phyloP scores from a whole-genome alignment of 2,329 filamentous ascomycete species.

The Didymellaceae sp. region DNA sequence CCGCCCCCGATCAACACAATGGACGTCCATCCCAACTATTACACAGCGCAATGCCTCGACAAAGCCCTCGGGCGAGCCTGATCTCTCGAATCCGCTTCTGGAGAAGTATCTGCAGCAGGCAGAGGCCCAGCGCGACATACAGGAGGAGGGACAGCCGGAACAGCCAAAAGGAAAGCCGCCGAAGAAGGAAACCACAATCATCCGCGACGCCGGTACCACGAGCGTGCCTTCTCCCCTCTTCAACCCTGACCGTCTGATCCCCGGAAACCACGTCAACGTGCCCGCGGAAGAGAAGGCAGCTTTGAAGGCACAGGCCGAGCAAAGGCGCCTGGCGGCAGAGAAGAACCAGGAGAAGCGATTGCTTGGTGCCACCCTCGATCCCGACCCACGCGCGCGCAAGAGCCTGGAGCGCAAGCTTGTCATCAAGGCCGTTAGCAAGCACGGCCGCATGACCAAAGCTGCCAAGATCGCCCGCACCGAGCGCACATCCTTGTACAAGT shows the following conservation, averaged over 20 bases:
- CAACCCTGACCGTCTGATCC: slow-evolving; percentile 33
- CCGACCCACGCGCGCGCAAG: slow-evolving; percentile 72
- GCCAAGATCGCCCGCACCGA: slow-evolving; percentile 73
- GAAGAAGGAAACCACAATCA: slow-evolving; percentile 3
- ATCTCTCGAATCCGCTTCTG: slow-evolving; percentile 63
- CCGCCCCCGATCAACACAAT: slow-evolving; percentile 28
- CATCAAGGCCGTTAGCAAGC: slow-evolving; percentile 72
- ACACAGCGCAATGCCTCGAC: slow-evolving; percentile 26
- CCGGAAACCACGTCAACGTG: slow-evolving; percentile 31
- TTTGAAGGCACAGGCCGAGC: slow-evolving; percentile 19
- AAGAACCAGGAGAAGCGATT: slow-evolving; percentile 58
- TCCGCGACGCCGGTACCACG: slow-evolving; percentile 28
- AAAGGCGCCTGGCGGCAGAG: slow-evolving; percentile 12
- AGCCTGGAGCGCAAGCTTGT: slow-evolving; percentile 86
- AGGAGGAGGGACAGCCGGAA: not conserved
- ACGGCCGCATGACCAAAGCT: slow-evolving; percentile 69
- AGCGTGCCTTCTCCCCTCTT: slow-evolving; percentile 32
- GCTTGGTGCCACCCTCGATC: slow-evolving; percentile 67
- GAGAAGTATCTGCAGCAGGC: slow-evolving; percentile 59
- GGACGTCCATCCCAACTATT: slow-evolving; percentile 25
- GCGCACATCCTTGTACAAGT: slow-evolving; percentile 65
- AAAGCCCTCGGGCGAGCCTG: slow-evolving; percentile 17
- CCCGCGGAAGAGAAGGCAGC: slow-evolving; percentile 22
- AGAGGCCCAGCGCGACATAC: slow-evolving; percentile 14
- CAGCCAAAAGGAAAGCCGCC: not conserved